Evolutionary conservation across 1,284 basidiomycete species (phyloP), one percentile per base, ranked within the genome.

Genomic region (Ganoderma multipileum): DNA sequence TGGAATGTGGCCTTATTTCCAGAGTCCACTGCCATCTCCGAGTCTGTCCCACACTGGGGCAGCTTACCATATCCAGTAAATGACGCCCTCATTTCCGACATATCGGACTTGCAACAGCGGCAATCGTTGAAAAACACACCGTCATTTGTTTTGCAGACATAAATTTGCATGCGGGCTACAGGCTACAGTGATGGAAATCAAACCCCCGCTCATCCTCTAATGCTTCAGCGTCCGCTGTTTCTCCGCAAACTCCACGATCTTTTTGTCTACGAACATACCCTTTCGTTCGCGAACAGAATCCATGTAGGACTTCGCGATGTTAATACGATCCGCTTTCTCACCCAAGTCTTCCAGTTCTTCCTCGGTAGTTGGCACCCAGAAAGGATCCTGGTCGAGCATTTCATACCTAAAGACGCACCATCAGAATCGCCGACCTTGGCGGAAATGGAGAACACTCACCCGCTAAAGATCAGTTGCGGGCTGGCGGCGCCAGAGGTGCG

Each of bases 311-410:
- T 96, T 97, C 0, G 97, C 97, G n/a, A 98, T 84, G 79, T 99
- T 99, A 26, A 91, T 90, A 63, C 95, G 85, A 78, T 99, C 98
- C 2, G 97, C 93, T 80, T 98, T 98, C 78, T 97, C 95, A 59
- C 98, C 98, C 9, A 99, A 84, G 79, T 99, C 97, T 81, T 99
- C 98, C 54, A 99, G 85, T 77, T 99, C 98, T 79, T 98, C 98
- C 76, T 98, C 94, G 0, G 98, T 99, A 9, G 95, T 96, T 0
- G 98, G 98, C 0, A 99, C 97, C 98, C 98, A 99, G 85, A 97
- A 99, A 2, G 98, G 98, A 83, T 99, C 96, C 74, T 92, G 89
- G 80, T 96, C 94, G 38, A 98, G 85, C 75, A 95, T 86, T 79
- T 97, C 95, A 80, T 95, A 95, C 57, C 93, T 94, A 72, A 55